Evolutionary conservation across 108 stramenopile species (phyloP), one percentile per base, ranked within the genome.

Genomic region (Parietichytrium sp.): DNA sequence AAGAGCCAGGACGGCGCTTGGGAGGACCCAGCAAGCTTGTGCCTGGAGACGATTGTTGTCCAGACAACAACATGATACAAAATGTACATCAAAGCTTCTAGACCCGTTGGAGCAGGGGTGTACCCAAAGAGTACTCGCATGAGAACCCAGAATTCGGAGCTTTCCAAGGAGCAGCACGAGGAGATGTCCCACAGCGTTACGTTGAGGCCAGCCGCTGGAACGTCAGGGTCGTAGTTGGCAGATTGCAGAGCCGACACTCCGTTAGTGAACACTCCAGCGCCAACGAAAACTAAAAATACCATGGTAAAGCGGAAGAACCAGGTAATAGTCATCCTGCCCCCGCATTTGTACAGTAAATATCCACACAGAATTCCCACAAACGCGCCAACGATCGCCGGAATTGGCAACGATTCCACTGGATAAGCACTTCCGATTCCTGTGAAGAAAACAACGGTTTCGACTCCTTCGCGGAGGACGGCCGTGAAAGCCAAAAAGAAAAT

Each of bases 91-190:
- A 38, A 15, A 20, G 45, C 36, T 33, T 72, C 61, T n/a, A 72
- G 23, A 42, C 29, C 29, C 33, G 33, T 38, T 6, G 61, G 61
- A 33, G 36, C 29, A 6, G 61, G 61, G 29, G 36, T 31, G 38
- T 42, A 72, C 0, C 61, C 61, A 72, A 72, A 72, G 20, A 72
- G 61, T 16, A 72, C 61, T 13, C 61, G 61, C 61, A 72, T 72
- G 61, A 72, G 61, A 8, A 72, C 38, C 61, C 61, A 72, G 33
- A 72, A 72, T 20, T 72, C 38, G n/a, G n/a, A n/a, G 61, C 45
- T 72, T n/a, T 72, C 61, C 10, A 72, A 42, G 45, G 38, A 33
- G 1, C 61, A 72, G 61, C 61, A 72, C 10, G 16, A 33, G 29
- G 61, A 45, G 1, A 25, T 42, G 61, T 72, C 61, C 16, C 6